Evolutionary conservation across 345 rosid genomes (phyloP).

Genomic region (Melaleuca quinquenervia): DNA sequence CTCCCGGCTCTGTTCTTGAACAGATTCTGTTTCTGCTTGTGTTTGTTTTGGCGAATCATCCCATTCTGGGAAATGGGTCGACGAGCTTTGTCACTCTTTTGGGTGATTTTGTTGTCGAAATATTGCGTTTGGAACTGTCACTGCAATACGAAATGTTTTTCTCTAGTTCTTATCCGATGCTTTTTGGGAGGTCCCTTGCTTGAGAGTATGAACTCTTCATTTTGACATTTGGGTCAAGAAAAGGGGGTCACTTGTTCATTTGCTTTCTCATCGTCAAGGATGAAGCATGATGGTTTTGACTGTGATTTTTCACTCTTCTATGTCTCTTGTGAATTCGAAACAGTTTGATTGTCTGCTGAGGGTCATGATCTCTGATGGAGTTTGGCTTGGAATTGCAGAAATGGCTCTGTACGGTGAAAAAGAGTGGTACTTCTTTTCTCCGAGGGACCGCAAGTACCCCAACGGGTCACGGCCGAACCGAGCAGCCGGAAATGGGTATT

Average conservation of each 20-base stretch:
- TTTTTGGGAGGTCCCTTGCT: neutral
- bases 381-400: constrained; percentile 31
- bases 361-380: constrained; percentile 4
- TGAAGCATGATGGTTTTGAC: neutral
- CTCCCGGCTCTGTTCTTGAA: neutral
- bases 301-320: neutral
- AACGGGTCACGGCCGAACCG: constrained; percentile 90
- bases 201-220: neutral
- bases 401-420: constrained; percentile 80
- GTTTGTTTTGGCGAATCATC: neutral
- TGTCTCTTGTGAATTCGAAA: neutral
- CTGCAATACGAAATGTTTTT: neutral
- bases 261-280: neutral
- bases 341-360: neutral
- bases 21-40: neutral
- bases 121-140: neutral
- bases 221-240: neutral
- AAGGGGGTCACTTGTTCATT: neutral
- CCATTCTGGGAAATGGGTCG: neutral
- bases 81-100: neutral
- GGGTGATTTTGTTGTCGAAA: neutral
- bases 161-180: neutral
- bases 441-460: constrained; percentile 84
- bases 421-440: constrained; percentile 98
- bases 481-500: constrained; percentile 80